Evolutionary conservation across 208 protist genomes (phyloP).

Genomic region (Crithidia fasciculata): DNA sequence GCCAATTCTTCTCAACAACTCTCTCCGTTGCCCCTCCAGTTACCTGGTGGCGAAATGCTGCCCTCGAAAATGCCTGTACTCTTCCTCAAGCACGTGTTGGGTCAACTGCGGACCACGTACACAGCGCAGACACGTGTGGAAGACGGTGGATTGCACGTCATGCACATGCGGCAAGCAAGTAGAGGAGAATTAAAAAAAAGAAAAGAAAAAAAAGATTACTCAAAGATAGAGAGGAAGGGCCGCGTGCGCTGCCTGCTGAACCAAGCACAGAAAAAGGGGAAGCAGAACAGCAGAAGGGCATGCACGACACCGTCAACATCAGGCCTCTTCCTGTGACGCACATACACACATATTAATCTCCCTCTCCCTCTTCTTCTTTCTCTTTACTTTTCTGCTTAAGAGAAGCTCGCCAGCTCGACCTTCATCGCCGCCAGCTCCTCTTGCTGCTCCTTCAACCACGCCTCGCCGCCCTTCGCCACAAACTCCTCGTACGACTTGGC

Average conservation of each 20-base stretch:
- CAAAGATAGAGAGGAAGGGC: too few species aligned
- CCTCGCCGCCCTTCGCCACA: slow-evolving; percentile 52
- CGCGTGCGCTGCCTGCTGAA: too few species aligned
- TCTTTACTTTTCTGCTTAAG: too few species aligned
- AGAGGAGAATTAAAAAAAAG: too few species aligned
- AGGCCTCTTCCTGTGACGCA: not conserved
- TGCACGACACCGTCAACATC: not conserved
- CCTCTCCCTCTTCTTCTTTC: not conserved
- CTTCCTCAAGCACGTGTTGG: too few species aligned
- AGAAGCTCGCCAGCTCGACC: slow-evolving; percentile 18
- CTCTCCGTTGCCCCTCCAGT: too few species aligned
- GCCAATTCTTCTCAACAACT: too few species aligned
- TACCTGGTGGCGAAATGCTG: too few species aligned
- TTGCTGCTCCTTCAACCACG: slow-evolving; percentile 61
- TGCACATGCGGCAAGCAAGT: not conserved
- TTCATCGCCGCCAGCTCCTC: slow-evolving; percentile 51
- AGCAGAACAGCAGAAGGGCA: not conserved
- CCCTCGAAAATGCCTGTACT: too few species aligned
- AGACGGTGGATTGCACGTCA: not conserved
- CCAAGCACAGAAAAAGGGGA: too few species aligned
- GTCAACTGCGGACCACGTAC: too few species aligned
- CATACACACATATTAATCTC: not conserved
- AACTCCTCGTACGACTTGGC: slow-evolving; percentile 72
- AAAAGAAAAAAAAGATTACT: too few species aligned
- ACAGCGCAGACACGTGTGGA: not conserved